Evolutionary conservation across 768 basidiomycete species (phyloP).

Genomic region (Pleurotus citrinopileatus): DNA sequence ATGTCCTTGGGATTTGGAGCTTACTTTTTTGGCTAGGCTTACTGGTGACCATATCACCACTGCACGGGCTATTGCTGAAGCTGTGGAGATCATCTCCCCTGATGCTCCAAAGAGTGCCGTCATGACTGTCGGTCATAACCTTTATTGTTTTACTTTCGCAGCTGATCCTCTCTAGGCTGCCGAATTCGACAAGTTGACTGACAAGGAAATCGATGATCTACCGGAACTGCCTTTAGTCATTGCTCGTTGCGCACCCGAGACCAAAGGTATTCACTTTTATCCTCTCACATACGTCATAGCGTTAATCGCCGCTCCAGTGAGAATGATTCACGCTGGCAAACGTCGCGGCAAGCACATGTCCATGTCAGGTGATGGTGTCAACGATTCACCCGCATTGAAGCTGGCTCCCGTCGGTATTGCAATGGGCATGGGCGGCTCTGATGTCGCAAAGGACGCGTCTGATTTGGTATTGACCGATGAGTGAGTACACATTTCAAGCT

Average conservation of each 20-base stretch:
- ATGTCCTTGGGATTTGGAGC: neutral
- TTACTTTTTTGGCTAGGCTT: constrained; percentile 31
- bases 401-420: constrained; percentile 17
- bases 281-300: neutral
- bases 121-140: constrained; percentile 28
- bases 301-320: constrained; percentile 23
- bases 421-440: constrained; percentile 25
- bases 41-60: constrained; percentile 55
- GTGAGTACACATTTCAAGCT: constrained; percentile 52
- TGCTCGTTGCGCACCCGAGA: constrained; percentile 55
- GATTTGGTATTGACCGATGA: constrained; percentile 77
- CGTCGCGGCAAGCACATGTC: constrained; percentile 49
- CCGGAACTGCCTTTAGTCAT: constrained; percentile 57
- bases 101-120: constrained; percentile 36
- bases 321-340: constrained; percentile 61
- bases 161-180: constrained; percentile 21
- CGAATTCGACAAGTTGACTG: constrained; percentile 51
- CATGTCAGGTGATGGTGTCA: constrained; percentile 60
- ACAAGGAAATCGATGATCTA: constrained; percentile 45
- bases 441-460: constrained; percentile 35
- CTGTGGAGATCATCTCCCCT: constrained; percentile 43
- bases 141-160: neutral
- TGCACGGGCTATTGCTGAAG: constrained; percentile 49
- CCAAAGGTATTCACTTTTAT: constrained; percentile 30
- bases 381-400: constrained; percentile 47